Percentiles rank a stretch among this genome's conserved stretches.
phyloP scores from a whole-genome alignment of 768 basidiomycete genomes.

The Boletus huronensis region DNA sequence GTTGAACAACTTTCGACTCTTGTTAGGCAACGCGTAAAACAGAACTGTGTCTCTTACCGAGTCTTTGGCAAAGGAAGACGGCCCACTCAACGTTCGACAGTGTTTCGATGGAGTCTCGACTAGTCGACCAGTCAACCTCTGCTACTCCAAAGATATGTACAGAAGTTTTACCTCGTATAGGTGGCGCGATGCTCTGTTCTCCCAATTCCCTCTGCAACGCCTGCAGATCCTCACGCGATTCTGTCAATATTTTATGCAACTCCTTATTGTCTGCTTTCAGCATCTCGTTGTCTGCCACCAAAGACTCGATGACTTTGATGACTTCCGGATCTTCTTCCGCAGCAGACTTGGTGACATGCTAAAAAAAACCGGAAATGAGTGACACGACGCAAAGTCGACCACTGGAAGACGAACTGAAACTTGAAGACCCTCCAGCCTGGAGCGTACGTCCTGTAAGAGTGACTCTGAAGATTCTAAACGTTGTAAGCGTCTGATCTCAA shows the following conservation, averaged over 20 bases:
- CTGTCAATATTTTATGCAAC: slow-evolving; percentile 66
- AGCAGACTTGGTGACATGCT: slow-evolving; percentile 40
- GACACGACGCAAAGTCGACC: neutral
- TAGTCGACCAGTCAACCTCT: slow-evolving; percentile 13
- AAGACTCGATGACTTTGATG: slow-evolving; percentile 69
- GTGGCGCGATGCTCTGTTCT: slow-evolving; percentile 56
- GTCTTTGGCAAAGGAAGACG: slow-evolving; percentile 43
- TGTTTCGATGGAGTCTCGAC: slow-evolving; percentile 37
- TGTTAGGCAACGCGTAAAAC: slow-evolving; percentile 27
- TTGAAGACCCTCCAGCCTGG: slow-evolving; percentile 58
- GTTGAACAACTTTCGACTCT: slow-evolving; percentile 22
- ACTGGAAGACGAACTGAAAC: slow-evolving; percentile 43
- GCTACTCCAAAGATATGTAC: neutral
- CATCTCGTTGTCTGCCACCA: slow-evolving; percentile 81
- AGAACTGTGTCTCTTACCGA: slow-evolving; percentile 37
- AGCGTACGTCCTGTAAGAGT: slow-evolving; percentile 62
- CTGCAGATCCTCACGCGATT: slow-evolving; percentile 74
- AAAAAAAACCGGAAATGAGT: slow-evolving; percentile 16
- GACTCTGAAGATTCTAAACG: slow-evolving; percentile 65
- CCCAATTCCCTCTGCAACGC: slow-evolving; percentile 70
- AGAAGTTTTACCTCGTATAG: slow-evolving; percentile 39
- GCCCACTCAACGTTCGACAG: slow-evolving; percentile 42
- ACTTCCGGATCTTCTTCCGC: slow-evolving; percentile 54
- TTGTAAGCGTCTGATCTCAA: slow-evolving; percentile 58
- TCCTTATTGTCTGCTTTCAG: slow-evolving; percentile 81